Evolutionary conservation across 2,329 filamentous ascomycete genomes (phyloP).

Genomic region (Chrysoporthe austroafricana): DNA sequence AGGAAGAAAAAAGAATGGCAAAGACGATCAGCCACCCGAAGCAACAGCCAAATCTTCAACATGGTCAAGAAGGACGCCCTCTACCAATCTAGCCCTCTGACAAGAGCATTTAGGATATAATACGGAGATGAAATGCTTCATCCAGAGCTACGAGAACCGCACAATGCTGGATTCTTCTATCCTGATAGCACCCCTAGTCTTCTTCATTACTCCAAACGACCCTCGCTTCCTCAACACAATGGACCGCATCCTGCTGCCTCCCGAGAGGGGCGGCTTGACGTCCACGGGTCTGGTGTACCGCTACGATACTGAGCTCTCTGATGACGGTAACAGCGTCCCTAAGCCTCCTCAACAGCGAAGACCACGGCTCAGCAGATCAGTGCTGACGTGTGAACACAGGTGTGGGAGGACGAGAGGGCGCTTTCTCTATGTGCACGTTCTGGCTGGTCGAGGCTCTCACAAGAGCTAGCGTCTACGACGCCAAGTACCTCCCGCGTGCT

Average conservation of each 20-base stretch:
- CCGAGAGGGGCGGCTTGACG: constrained; percentile 76
- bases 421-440: constrained; percentile 82
- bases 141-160: constrained; percentile 75
- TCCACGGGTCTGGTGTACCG: constrained; percentile 76
- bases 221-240: constrained; percentile 75
- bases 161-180: constrained; percentile 75
- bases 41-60: too few species aligned
- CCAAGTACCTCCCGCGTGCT: constrained; percentile 61
- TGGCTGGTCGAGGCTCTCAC: constrained; percentile 82
- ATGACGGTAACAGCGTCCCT: constrained; percentile 60
- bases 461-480: constrained; percentile 66
- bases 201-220: constrained; percentile 79
- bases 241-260: constrained; percentile 70
- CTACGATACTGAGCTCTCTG: constrained; percentile 69
- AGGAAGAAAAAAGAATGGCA: too few species aligned
- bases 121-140: constrained; percentile 67
- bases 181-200: constrained; percentile 76
- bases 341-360: not conserved
- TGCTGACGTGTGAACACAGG: constrained; percentile 47
- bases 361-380: not conserved
- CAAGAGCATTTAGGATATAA: constrained; percentile 62
- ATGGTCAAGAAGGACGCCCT: not conserved
- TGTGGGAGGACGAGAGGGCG: constrained; percentile 74
- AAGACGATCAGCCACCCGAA: too few species aligned
- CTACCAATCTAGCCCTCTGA: not conserved